Evolutionary conservation across 495 filamentous ascomycete genomes (phyloP).

Genomic region (Penicillium salamii): DNA sequence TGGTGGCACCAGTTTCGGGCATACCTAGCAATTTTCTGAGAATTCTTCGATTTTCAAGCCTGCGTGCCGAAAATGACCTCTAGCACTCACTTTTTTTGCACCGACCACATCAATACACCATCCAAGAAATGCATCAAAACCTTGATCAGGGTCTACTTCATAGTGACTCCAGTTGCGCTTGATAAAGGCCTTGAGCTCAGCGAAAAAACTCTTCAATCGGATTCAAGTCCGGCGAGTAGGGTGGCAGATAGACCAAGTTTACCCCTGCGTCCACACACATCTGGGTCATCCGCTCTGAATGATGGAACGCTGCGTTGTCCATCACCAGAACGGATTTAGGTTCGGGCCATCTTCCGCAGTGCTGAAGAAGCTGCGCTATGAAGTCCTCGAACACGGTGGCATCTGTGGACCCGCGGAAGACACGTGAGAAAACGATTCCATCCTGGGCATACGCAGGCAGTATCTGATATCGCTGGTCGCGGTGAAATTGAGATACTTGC

Average conservation of each 20-base stretch:
- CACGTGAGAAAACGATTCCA: conserved; percentile 22
- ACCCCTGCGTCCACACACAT: conserved; percentile 21
- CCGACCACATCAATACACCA: background rate
- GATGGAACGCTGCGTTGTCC: background rate
- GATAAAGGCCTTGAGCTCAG: conserved; percentile 14
- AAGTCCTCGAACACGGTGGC: conserved; percentile 34
- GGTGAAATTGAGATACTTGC: conserved; percentile 25
- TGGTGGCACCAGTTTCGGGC: too few species aligned
- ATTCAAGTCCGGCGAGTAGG: conserved; percentile 2
- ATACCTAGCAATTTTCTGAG: too few species aligned
- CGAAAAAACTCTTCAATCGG: conserved; percentile 11
- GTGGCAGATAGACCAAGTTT: conserved; percentile 16
- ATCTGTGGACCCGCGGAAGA: conserved; percentile 35
- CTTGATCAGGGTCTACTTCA: background rate
- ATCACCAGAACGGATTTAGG: conserved; percentile 2
- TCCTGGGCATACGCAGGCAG: conserved; percentile 35
- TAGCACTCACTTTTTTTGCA: background rate
- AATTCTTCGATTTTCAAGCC: background rate
- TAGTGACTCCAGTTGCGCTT: background rate
- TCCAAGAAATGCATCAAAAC: background rate
- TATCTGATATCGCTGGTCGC: conserved; percentile 33
- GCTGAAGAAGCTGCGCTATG: conserved; percentile 32
- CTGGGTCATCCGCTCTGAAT: background rate
- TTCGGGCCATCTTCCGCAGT: conserved; percentile 33
- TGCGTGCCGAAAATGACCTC: background rate